Evolutionary conservation across 345 rosid species (phyloP), one percentile per base, ranked within the genome.

Genomic region (Moringa oleifera): DNA sequence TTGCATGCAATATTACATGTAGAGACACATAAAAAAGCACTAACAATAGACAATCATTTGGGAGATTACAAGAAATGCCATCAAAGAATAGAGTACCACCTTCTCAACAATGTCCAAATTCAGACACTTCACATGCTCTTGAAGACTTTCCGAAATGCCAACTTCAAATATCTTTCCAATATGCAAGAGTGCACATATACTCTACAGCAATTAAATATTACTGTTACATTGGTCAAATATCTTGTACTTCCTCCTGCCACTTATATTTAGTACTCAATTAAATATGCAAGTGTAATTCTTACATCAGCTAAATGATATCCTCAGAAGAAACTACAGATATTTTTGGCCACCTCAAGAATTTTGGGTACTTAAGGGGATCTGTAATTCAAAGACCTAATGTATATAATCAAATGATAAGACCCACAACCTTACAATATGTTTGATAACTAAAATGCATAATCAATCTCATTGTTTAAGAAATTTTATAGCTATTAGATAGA

Each of bases 161-260:
- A 86, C 91, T 78, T 90, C 94, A 78, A 90, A 82, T 77, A 88
- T 82, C 80, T 85, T 93, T 67, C 74, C 84, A 63, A 93, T 82
- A 63, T 88, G 89, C 85, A 93, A 77, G 67, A 93, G 88, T 21
- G 97, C 83, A 65, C 85, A 69, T 69, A 88, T 70, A 68, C 97
- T 90, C 98, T 93, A 56, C 59, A 19, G 24, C 16, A 66, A 9
- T 57, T 18, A 61, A 52, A 51, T 31, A 33, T 15, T 41, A 15
- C 19, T 41, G 57, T 33, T 20, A 55, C 31, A 54, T 37, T 45
- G 31, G 31, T 21, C 19, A 36, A 57, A 55, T 37, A 4, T 59
- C 57, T 62, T 45, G 28, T 63, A 37, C 20, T 22, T 59, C 37
- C 36, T 33, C 59, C 52, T 18, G 19, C 5, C 19, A 58, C 7